Percentiles rank a stretch among this genome's conserved stretches.
phyloP scores from a whole-genome alignment of 257 asterid species.

The Solanum gandarillasii region DNA sequence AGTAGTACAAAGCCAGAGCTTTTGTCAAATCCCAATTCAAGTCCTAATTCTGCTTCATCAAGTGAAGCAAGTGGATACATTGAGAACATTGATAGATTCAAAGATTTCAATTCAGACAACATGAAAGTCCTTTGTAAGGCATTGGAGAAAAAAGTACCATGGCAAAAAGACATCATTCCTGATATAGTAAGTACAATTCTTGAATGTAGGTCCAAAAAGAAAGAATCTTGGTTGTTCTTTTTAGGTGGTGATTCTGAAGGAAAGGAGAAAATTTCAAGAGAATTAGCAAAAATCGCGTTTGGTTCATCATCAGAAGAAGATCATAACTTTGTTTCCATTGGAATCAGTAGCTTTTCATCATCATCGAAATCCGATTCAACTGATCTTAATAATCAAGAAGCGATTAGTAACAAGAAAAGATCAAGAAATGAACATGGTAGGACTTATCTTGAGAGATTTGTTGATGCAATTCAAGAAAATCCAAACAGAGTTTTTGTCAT shows the following conservation, averaged over 20 bases:
- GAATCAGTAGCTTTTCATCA: conserved; percentile 37
- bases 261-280: conserved; percentile 57
- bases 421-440: conserved; percentile 47
- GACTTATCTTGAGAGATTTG: conserved; percentile 48
- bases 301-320: conserved; percentile 29
- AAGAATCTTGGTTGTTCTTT: conserved; percentile 62
- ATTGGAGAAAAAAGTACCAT: conserved; percentile 50
- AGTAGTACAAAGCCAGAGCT: conserved; percentile 48
- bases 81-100: conserved; percentile 22
- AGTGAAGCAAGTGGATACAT: conserved; percentile 69
- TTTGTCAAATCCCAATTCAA: conserved; percentile 78
- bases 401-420: conserved; percentile 42
- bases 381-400: conserved; percentile 25
- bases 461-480: conserved; percentile 42
- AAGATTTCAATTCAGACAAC: conserved; percentile 28
- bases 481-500: conserved; percentile 61
- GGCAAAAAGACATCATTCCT: conserved; percentile 44
- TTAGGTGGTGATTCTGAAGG: conserved; percentile 50
- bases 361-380: conserved; percentile 7
- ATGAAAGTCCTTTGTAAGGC: conserved; percentile 29
- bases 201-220: conserved; percentile 40
- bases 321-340: conserved; percentile 20
- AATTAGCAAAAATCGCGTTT: conserved; percentile 45
- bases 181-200: conserved; percentile 43
- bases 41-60: conserved; percentile 95